These are phyloP conservation scores for Iris macrosiphon DNA, from an alignment of 106 monocot species.

Conservation along the genomic window DNA sequence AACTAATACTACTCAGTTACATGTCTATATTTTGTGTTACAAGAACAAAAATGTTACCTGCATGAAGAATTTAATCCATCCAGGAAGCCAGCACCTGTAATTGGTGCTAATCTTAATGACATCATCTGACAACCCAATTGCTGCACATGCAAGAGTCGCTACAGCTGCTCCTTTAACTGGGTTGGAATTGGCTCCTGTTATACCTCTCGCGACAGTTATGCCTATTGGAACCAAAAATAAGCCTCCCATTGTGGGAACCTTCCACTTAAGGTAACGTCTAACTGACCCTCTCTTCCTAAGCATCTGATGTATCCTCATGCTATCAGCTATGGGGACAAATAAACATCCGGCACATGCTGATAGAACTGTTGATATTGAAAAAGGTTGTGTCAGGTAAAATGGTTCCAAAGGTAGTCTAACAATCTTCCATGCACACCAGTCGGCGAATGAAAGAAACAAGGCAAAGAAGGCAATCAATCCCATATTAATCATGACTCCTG, in stretches of 20 bases:
- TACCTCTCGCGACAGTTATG: constrained; percentile 35
- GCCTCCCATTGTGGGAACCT: constrained; percentile 76
- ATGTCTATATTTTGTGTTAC: neutral
- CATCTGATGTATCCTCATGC: constrained; percentile 53
- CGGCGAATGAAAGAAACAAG: constrained; percentile 61
- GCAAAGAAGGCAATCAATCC: constrained; percentile 41
- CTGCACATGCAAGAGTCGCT: constrained; percentile 53
- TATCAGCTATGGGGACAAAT: constrained; percentile 64
- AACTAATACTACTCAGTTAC: neutral
- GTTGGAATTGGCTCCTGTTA: constrained; percentile 37
- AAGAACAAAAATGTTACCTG: constrained; percentile 25
- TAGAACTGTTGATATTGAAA: constrained; percentile 48
- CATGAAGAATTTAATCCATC: constrained; percentile 51
- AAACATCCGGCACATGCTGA: constrained; percentile 66
- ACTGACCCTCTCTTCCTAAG: constrained; percentile 34
- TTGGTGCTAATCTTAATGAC: constrained; percentile 23
- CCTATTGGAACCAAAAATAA: constrained; percentile 86
- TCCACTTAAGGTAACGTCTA: constrained; percentile 32
- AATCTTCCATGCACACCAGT: constrained; percentile 87
- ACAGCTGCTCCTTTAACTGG: constrained; percentile 43
- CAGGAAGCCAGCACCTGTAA: constrained; percentile 33
- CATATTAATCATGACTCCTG: constrained; percentile 57
- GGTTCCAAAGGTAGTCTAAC: constrained; percentile 77
- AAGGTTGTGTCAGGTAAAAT: constrained; percentile 71
- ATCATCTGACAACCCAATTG: constrained; percentile 77